phyloP scores from a whole-genome alignment of 176 grass and related monocot genomes.

The Eragrostis nindensis region DNA sequence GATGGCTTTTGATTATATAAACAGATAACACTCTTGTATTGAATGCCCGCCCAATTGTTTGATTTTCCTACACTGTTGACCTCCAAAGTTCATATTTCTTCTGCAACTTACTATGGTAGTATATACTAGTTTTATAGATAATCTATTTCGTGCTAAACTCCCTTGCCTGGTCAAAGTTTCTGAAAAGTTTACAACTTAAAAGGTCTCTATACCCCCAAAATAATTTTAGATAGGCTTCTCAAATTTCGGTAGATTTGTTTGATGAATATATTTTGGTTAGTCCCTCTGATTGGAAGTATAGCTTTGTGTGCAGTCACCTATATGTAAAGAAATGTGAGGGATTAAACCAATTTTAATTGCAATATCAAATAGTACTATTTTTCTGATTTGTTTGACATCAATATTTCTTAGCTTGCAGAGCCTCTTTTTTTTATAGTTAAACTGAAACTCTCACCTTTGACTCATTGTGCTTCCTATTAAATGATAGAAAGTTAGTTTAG shows the following conservation, averaged over 20 bases:
- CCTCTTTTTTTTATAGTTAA: background rate
- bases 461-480: constrained; percentile 41
- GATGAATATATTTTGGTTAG: constrained; percentile 11
- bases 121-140: background rate
- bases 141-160: background rate
- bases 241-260: constrained; percentile 7
- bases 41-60: background rate
- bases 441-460: constrained; percentile 21
- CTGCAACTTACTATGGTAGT: constrained; percentile 9
- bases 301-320: background rate
- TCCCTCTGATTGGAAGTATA: background rate
- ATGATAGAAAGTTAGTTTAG: constrained; percentile 93
- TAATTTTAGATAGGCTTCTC: background rate
- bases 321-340: background rate
- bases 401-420: constrained; percentile 27
- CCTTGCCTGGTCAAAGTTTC: background rate
- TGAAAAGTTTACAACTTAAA: background rate
- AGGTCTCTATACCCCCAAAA: background rate
- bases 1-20: background rate
- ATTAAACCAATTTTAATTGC: background rate
- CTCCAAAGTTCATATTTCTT: background rate
- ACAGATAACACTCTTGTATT: background rate
- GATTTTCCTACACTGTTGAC: constrained; percentile 14
- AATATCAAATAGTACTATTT: background rate
- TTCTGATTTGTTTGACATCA: constrained; percentile 10